Evolutionary conservation across 2,329 filamentous ascomycete species (phyloP), one percentile per base, ranked within the genome.

Genomic region (Stagonosporopsis chrysanthemi): DNA sequence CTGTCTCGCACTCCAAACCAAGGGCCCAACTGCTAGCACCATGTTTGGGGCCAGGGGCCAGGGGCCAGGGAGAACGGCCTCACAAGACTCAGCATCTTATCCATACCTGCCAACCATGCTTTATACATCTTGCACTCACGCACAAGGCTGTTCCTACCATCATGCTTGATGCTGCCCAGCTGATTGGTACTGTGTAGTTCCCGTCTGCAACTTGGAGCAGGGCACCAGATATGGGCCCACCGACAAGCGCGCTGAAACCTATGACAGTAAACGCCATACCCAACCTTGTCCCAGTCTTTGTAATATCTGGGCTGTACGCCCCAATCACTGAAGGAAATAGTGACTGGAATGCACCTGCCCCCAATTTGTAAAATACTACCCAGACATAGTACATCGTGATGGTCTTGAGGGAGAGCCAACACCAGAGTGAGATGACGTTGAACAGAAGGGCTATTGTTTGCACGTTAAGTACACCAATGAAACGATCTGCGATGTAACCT

Each of bases 351-450:
- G 64, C 60, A 1, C 66, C 87, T 0, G 82, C 85, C 2, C 82
- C 82, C 44, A 90, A 79, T 1, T 90, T 90, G 67, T 89, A 90
- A 53, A 88, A 79, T 0, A 81, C 77, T 0, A 84, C 78, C 81
- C 89, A 91, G 1, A 78, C 80, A 66, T 89, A 90, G 26, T 91
- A 75, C 0, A 82, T 82, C 0, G 75, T 45, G 0, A 81, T 71
- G 15, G 76, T 75, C 1, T 70, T 60, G 6, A 91, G 84, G 1
- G 79, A 82, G 17, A 84, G 82, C 88, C 88, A 91, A 62, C 77
- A 79, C 56, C 84, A 84, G 1, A 80, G 65, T 19, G 82, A 66
- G 4, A 82, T 50, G 1, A 74, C 72, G 0, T 81, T 80, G 6
- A 75, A 59, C 11, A 81, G 56, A 12, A 79, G 74, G 39, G 79